phyloP scores from a whole-genome alignment of 768 basidiomycete species.

The Hericium erinaceus region DNA sequence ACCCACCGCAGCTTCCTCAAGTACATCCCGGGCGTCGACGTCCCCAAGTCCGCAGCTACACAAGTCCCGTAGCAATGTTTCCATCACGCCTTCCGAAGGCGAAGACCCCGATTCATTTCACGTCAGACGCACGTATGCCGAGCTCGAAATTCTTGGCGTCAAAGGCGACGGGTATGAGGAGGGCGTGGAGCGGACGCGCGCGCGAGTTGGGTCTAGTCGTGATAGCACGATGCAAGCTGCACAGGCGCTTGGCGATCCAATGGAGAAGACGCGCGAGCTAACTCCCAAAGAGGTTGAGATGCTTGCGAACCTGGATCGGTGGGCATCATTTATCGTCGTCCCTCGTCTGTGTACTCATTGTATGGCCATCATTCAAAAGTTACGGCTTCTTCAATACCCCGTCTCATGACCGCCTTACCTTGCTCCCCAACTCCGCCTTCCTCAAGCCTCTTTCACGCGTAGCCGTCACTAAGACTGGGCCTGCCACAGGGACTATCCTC shows the following conservation, averaged over 20 bases:
- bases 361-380: conserved; percentile 34
- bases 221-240: conserved; percentile 52
- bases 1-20: conserved; percentile 1
- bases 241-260: conserved; percentile 43
- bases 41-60: conserved; percentile 5
- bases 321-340: conserved; percentile 3
- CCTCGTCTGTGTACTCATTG: neutral
- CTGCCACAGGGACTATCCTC: conserved; percentile 36
- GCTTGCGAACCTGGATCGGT: conserved; percentile 82
- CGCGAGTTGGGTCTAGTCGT: conserved; percentile 46
- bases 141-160: conserved; percentile 84
- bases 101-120: conserved; percentile 80
- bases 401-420: conserved; percentile 77
- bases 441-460: conserved; percentile 45
- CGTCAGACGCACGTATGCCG: conserved; percentile 81
- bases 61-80: conserved; percentile 35
- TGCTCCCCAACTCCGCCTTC: conserved; percentile 54
- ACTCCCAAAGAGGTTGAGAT: conserved; percentile 65
- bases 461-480: conserved; percentile 28
- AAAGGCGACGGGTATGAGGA: conserved; percentile 92
- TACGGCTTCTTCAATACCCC: conserved; percentile 86
- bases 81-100: conserved; percentile 63
- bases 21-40: conserved; percentile 9
- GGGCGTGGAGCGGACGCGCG: conserved; percentile 87
- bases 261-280: conserved; percentile 58